These are phyloP conservation scores for Citrus sp. DNA, from an alignment of 345 rosid genomes.

Conservation along the genomic window DNA sequence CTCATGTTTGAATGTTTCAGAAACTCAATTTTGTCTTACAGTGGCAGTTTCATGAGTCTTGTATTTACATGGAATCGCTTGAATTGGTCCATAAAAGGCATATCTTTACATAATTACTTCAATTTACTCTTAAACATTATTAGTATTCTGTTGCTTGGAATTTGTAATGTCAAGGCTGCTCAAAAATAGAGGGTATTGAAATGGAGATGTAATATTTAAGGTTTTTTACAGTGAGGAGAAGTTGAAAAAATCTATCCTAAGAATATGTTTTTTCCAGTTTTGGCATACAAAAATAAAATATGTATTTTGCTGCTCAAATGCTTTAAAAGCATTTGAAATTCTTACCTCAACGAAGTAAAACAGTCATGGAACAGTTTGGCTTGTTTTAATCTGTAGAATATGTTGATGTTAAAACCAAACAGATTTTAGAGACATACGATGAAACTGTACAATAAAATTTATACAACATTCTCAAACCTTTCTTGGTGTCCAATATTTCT, in stretches of 20 bases:
- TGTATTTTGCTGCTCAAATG: background rate
- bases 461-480: background rate
- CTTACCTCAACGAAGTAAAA: background rate
- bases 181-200: background rate
- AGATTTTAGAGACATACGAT: background rate
- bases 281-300: background rate
- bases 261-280: background rate
- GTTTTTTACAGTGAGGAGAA: background rate
- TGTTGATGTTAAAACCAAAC: background rate
- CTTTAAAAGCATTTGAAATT: background rate
- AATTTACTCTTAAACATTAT: background rate
- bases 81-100: background rate
- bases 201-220: background rate
- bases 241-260: background rate
- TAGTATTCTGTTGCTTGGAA: background rate
- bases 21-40: background rate
- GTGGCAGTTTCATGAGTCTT: background rate
- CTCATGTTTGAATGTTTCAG: background rate
- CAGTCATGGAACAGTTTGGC: background rate
- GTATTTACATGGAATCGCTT: background rate
- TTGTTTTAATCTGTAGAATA: background rate
- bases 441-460: background rate
- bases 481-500: background rate
- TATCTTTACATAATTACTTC: too few relatives aligned
- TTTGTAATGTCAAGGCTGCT: background rate